Percentiles rank a stretch among this genome's conserved stretches.
Conservation (phyloP, 2,329 filamentous ascomycete species). For the Alternaria ethzedia region DNA sequence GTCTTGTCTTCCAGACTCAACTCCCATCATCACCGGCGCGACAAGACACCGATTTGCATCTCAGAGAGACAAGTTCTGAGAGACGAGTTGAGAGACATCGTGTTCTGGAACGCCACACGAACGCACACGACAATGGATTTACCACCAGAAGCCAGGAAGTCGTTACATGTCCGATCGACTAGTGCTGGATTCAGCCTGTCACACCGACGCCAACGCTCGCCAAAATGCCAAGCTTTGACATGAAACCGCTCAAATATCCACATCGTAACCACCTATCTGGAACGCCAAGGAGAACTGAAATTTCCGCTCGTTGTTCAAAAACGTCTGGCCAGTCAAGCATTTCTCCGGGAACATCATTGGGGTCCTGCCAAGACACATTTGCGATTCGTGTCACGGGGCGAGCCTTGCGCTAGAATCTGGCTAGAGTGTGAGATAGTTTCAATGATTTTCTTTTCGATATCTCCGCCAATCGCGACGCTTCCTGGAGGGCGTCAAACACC, state of each 20-base stretch:
- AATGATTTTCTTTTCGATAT: not conserved
- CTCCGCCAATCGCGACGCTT: not conserved
- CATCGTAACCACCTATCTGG: not conserved
- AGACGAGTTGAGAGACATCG: not conserved
- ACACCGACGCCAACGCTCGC: conserved; percentile 7
- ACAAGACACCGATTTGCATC: not conserved
- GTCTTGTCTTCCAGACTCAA: not conserved
- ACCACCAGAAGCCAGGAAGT: not conserved
- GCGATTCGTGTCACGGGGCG: not conserved
- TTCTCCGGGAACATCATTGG: conserved; percentile 4
- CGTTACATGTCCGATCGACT: not conserved
- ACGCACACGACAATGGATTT: not conserved
- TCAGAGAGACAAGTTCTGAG: not conserved
- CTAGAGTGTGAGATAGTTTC: conserved; percentile 12
- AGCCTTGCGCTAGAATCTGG: not conserved
- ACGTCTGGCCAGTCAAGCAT: conserved; percentile 7
- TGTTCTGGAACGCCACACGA: not conserved
- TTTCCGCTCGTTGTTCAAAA: conserved; percentile 3
- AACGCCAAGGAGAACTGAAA: conserved; percentile 2
- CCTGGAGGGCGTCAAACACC: conserved; percentile 8
- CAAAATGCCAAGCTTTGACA: conserved; percentile 5
- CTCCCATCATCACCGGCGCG: not conserved
- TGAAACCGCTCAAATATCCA: conserved; percentile 17
- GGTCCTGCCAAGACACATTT: not conserved
- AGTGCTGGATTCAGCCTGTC: conserved; percentile 6